A percentile compares a stretch with the other conserved stretches of the same genome.
These are phyloP conservation scores for Colletotrichum lini DNA, from an alignment of 2,329 filamentous ascomycete genomes.

Conservation along the genomic window DNA sequence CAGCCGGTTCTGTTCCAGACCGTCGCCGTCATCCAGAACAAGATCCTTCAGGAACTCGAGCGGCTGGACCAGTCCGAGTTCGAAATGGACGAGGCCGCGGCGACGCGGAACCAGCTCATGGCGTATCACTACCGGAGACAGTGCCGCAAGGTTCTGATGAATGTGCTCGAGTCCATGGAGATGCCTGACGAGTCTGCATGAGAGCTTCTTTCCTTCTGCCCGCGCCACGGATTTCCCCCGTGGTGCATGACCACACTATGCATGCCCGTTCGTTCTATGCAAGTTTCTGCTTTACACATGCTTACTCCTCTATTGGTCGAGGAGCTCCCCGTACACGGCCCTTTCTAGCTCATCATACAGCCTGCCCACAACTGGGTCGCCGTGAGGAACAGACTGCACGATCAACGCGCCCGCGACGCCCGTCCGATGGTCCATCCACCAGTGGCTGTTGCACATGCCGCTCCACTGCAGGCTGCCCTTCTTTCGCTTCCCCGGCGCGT, in stretches of 20 bases:
- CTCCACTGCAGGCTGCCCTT: slow-evolving; percentile 61
- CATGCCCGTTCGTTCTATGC: neutral
- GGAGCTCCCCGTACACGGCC: slow-evolving; percentile 53
- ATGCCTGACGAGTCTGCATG: slow-evolving; percentile 11
- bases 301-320: neutral
- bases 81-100: slow-evolving; percentile 57
- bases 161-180: slow-evolving; percentile 58
- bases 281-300: neutral
- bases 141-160: slow-evolving; percentile 63
- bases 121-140: slow-evolving; percentile 64
- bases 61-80: slow-evolving; percentile 63
- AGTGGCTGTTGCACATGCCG: slow-evolving; percentile 59
- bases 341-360: slow-evolving; percentile 58
- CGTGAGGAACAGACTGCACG: slow-evolving; percentile 55
- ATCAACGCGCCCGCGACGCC: slow-evolving; percentile 59
- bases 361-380: slow-evolving; percentile 53
- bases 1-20: slow-evolving; percentile 52
- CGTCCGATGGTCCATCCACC: slow-evolving; percentile 57
- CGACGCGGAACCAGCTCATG: slow-evolving; percentile 63
- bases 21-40: slow-evolving; percentile 59
- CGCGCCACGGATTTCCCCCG: too few relatives aligned
- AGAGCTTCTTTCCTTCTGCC: too few relatives aligned
- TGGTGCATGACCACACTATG: too few relatives aligned
- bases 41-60: slow-evolving; percentile 60
- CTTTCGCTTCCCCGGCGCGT: slow-evolving; percentile 56